phyloP scores from a whole-genome alignment of 176 grass and related monocot species.

The Hyparrhenia diplandra region DNA sequence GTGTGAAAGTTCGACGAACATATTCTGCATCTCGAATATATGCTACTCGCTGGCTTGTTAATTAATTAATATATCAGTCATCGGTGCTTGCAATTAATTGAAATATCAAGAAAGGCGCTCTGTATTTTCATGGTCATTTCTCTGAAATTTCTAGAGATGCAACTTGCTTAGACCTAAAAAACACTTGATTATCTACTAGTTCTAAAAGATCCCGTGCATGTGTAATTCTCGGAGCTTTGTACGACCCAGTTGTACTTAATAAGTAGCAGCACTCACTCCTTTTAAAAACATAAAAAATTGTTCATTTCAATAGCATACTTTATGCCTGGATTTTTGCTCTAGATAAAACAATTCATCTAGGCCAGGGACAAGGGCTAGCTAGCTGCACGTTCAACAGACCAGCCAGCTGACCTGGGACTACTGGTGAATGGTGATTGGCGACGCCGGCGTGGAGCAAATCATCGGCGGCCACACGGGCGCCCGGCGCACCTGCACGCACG shows the following conservation, averaged over 20 bases:
- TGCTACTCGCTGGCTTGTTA: background rate
- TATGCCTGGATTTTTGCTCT: background rate
- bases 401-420: background rate
- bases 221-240: background rate
- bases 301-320: background rate
- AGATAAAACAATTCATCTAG: slow-evolving; percentile 8
- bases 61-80: background rate
- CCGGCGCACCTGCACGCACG: background rate
- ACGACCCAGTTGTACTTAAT: background rate
- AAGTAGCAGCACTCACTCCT: background rate
- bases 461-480: background rate
- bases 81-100: background rate
- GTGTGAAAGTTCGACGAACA: background rate
- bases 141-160: background rate
- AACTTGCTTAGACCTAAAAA: background rate
- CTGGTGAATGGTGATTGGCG: background rate
- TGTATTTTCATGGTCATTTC: background rate
- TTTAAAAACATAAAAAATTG: background rate
- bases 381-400: background rate
- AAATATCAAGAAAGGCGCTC: background rate
- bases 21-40: background rate
- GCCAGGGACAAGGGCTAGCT: background rate
- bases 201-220: background rate
- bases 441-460: slow-evolving; percentile 14
- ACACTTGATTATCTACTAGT: background rate